Base-by-base conservation (phyloP, 2,329 filamentous ascomycete genomes). In the Colletotrichum nymphaeae region DNA sequence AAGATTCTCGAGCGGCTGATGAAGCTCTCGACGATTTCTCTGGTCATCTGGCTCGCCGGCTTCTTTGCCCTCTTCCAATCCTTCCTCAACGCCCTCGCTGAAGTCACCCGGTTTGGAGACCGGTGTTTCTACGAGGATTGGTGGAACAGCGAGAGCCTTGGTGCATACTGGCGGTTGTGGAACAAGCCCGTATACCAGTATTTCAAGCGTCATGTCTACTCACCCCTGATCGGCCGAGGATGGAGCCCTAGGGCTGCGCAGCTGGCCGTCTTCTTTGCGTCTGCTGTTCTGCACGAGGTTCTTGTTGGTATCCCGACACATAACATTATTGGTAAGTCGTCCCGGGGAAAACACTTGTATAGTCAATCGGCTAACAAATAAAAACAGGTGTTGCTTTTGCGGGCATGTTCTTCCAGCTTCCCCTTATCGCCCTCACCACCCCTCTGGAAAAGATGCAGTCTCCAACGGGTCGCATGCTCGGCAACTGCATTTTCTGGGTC, bases 31-130 rank as follows among this genome's bases (percentile, higher is more conserved):
- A 98, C 97, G 22, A 98, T 99, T 75, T 97, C 94, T 22, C 89
- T 98, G 35, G 93, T 98, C 75, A 97, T 98, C 81, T 99, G 97
- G 97, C 92, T 99, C 0, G 95, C 95, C 1, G 96, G 97, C 6
- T 99, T 99, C 88, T 98, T 98, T 79, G 97, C 96, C 2, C 85
- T 98, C 16, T 99, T 99, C 85, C 97, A 99, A 80, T 96, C 94
- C 1, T 92, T 94, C 74, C 86, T 99, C 63, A 99, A 99, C 79
- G 95, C 95, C 0, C 86, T 98, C 24, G 96, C 96, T 4, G 97
- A 99, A 82, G 86, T 98, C 14, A 93, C 95, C 86, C 89, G 90
- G 56, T 99, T 99, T 79, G 97, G 93, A 22, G 97, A 99, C 81
- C 91, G 97, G 35, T 93, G 95, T 65, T 99, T 99, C 82, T 99